Evolutionary conservation across 2,329 filamentous ascomycete genomes (phyloP), one percentile per base, ranked within the genome.

Genomic region (Endoconidiophora laricicola): DNA sequence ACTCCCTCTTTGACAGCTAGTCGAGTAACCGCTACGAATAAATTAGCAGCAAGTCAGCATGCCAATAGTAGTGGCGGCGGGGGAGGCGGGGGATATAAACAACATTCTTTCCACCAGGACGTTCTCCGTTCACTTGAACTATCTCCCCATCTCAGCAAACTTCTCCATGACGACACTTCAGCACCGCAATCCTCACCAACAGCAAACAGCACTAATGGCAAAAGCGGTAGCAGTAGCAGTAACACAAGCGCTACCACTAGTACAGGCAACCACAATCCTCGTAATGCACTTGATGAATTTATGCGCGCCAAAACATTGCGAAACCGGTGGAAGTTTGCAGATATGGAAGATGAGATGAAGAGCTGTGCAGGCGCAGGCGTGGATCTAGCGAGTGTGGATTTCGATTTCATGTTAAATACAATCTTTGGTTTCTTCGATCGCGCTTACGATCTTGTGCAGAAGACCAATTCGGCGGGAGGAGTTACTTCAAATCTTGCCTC

Each of bases 281-380:
- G 29, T 33, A 33, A 33, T 9, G 29, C 29, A 4, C 67, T 71
- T 9, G 64, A 66, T n/a, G 74, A 80, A 48, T 66, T 86, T 3
- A 69, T 69, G 47, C 66, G 74, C 49, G 81, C 81, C 1, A 86
- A 86, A 59, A 79, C 83, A 55, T 69, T 83, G 50, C 68, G 81
- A 1, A 86, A 86, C 56, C 68, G 76, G 7, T 86, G 81, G 81
- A 86, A 86, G 63, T 74, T 79, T 49, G 78, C 74, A 0, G 75
- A 78, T 37, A 69, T 74, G 50, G 55, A 65, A 60, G 48, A 61
- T 59, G 50, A 61, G 58, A 18, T 36, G 33, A 48, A 20, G 26
- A 23, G 20, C 22, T 39, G 58, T 52, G 29, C 5, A 20, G 20
- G 37, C 23, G 44, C 24, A 14, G 37, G 62, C 12, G 67, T 69